These are phyloP conservation scores for Trichoderma pleuroti DNA, from an alignment of 2,329 filamentous ascomycete species.

Conservation along the genomic window DNA sequence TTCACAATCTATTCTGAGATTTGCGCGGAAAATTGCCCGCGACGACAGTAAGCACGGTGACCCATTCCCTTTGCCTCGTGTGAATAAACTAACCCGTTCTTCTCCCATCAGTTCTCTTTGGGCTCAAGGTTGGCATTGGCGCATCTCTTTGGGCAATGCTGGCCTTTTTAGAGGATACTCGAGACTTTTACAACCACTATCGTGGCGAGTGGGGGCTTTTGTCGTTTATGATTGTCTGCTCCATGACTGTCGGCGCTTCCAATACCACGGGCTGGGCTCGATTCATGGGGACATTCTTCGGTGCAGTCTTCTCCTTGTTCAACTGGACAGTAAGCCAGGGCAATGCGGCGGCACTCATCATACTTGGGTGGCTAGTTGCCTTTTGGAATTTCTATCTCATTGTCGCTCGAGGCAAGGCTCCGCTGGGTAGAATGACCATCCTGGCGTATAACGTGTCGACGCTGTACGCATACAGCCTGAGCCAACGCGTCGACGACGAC, in stretches of 20 bases:
- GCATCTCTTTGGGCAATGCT: conserved; percentile 80
- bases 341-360: conserved; percentile 66
- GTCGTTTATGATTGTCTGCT: conserved; percentile 93
- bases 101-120: conserved; percentile 56
- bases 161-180: conserved; percentile 70
- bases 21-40: conserved; percentile 42
- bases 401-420: conserved; percentile 71
- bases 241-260: conserved; percentile 88
- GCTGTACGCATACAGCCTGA: conserved; percentile 83
- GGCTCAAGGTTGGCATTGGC: conserved; percentile 83
- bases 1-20: conserved; percentile 41
- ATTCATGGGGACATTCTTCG: conserved; percentile 76
- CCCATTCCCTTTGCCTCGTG: neutral
- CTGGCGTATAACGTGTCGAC: conserved; percentile 91
- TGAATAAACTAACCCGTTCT: neutral
- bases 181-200: conserved; percentile 76
- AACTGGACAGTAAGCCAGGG: conserved; percentile 73
- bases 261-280: conserved; percentile 84
- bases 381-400: conserved; percentile 83
- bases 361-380: conserved; percentile 74
- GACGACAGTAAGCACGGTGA: conserved; percentile 44
- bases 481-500: conserved; percentile 68
- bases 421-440: conserved; percentile 84
- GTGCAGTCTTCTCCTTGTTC: conserved; percentile 66
- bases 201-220: conserved; percentile 92